phyloP scores from a whole-genome alignment of 495 filamentous ascomycete genomes.

The Ramalina intermedia region DNA sequence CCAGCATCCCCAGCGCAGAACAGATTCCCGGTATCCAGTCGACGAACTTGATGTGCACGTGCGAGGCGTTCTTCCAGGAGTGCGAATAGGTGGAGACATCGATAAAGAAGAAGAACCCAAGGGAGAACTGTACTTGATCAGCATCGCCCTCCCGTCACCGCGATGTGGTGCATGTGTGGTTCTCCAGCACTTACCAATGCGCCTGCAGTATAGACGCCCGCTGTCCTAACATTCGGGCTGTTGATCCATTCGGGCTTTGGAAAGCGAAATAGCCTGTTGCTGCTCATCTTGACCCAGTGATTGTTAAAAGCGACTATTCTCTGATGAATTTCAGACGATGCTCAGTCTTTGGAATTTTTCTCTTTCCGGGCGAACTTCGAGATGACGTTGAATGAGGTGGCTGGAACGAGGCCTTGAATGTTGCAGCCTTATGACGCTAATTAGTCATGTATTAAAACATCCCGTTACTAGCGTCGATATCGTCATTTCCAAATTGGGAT shows the following conservation, averaged over 20 bases:
- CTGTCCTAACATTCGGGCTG: slow-evolving; percentile 64
- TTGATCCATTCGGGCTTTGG: slow-evolving; percentile 80
- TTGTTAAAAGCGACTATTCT: not conserved
- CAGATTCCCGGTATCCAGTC: slow-evolving; percentile 99
- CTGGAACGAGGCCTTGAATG: too few species aligned
- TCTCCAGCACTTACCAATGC: slow-evolving; percentile 50
- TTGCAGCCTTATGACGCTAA: not conserved
- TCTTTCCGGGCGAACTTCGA: too few species aligned
- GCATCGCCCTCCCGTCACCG: not conserved
- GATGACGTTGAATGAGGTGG: too few species aligned
- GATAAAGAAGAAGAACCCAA: slow-evolving; percentile 92
- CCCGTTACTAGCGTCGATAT: too few species aligned
- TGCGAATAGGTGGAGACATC: slow-evolving; percentile 82
- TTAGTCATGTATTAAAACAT: too few species aligned
- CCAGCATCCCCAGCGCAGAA: slow-evolving; percentile 84
- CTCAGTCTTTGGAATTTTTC: too few species aligned
- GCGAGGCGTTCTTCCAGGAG: slow-evolving; percentile 58
- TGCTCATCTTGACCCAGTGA: slow-evolving; percentile 27
- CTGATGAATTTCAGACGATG: not conserved
- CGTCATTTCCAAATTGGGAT: too few species aligned
- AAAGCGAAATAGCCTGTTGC: slow-evolving; percentile 65
- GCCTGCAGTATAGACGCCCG: slow-evolving; percentile 75
- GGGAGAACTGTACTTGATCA: slow-evolving; percentile 56
- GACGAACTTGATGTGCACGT: slow-evolving; percentile 85
- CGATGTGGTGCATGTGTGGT: not conserved